Evolutionary conservation across 805 yeast species (phyloP).

Genomic region (Metschnikowia matae): DNA sequence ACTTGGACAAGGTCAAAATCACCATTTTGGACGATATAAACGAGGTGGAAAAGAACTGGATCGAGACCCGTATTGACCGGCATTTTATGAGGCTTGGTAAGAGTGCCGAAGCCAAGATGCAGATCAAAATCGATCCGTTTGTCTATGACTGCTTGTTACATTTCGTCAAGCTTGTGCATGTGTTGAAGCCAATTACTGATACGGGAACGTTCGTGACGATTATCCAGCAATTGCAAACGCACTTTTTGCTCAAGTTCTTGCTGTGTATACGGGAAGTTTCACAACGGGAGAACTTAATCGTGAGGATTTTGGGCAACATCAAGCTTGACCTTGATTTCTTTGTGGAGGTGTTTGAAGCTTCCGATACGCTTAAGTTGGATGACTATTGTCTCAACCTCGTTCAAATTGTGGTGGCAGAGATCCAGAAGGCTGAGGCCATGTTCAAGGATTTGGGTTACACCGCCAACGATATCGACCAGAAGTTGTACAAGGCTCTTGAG

Average conservation of each 20-base stretch:
- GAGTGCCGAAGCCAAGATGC: constrained; percentile 9
- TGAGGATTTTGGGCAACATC: constrained; percentile 24
- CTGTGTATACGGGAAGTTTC: constrained; percentile 26
- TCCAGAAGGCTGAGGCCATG: constrained; percentile 23
- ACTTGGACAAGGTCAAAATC: constrained; percentile 37
- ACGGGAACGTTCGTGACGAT: constrained; percentile 32
- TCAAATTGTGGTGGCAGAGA: constrained; percentile 26
- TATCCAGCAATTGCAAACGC: constrained; percentile 36
- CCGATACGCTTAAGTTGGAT: constrained; percentile 30
- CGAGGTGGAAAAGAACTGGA: constrained; percentile 32
- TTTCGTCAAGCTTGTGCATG: constrained; percentile 38
- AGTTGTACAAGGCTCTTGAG: constrained; percentile 24
- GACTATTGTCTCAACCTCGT: constrained; percentile 32
- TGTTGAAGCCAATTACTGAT: constrained; percentile 39
- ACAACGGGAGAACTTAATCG: constrained; percentile 15
- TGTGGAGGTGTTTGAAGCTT: constrained; percentile 36
- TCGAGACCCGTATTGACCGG: constrained; percentile 25
- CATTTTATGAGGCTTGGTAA: constrained; percentile 18
- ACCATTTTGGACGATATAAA: constrained; percentile 40
- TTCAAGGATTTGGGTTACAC: constrained; percentile 22
- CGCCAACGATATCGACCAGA: constrained; percentile 26
- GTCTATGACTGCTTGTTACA: constrained; percentile 37
- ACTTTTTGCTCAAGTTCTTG: constrained; percentile 31
- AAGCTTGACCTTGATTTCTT: constrained; percentile 37
- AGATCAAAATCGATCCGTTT: constrained; percentile 32